phyloP scores from a whole-genome alignment of 2,329 filamentous ascomycete genomes.

The Arachnopeziza araneosa region DNA sequence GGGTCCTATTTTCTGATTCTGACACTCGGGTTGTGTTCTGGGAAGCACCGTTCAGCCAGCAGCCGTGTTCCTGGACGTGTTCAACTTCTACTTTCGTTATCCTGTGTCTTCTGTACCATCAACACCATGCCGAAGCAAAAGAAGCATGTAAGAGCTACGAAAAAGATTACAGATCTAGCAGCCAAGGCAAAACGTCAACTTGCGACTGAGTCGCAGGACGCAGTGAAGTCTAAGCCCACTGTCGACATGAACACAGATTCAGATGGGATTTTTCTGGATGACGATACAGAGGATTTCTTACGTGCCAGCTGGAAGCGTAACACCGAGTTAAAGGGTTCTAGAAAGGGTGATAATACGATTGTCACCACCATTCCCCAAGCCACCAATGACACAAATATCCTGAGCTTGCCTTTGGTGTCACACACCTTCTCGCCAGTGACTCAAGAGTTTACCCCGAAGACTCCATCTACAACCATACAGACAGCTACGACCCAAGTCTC shows the following conservation, averaged over 20 bases:
- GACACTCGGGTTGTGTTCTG: no score
- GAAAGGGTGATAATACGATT: no score
- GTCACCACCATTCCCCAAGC: no score
- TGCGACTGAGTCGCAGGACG: neutral
- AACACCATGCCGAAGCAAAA: neutral
- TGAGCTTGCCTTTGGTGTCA: neutral
- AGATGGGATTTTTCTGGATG: conserved; percentile 3
- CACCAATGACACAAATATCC: neutral
- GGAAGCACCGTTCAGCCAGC: no score
- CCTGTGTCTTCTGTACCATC: neutral
- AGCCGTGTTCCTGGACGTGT: no score
- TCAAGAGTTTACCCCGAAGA: neutral
- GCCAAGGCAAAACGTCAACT: no score
- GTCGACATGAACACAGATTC: neutral
- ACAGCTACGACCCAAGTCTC: neutral
- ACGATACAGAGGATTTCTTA: conserved; percentile 5
- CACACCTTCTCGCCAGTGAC: neutral
- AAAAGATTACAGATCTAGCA: no score
- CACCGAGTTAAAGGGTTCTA: no score
- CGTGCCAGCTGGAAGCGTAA: neutral
- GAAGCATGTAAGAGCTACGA: no score
- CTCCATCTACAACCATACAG: neutral
- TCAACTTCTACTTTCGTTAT: no score
- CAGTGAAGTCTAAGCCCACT: neutral
- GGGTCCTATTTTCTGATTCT: no score